Evolutionary conservation across 2,329 filamentous ascomycete species (phyloP).

Genomic region (Ascochyta koolunga): DNA sequence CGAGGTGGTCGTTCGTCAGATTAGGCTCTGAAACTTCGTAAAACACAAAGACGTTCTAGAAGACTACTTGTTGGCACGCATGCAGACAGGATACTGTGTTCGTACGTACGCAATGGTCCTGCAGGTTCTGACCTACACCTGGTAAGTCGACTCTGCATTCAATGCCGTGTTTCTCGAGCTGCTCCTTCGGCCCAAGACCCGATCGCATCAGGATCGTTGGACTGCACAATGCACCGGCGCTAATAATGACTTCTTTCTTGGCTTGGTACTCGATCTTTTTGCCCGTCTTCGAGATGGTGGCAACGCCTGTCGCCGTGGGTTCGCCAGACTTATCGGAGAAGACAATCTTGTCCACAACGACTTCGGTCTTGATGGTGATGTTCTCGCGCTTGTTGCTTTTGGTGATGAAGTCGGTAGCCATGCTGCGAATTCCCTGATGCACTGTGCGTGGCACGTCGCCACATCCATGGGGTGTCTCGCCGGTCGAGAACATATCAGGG

Average conservation of each 20-base stretch:
- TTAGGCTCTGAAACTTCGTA: slow-evolving; percentile 64
- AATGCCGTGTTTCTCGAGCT: slow-evolving; percentile 62
- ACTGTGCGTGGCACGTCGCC: slow-evolving; percentile 42
- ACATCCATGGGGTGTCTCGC: slow-evolving; percentile 41
- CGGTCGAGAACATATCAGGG: slow-evolving; percentile 64
- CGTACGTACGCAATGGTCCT: slow-evolving; percentile 64
- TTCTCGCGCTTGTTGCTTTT: slow-evolving; percentile 49
- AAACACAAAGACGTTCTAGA: slow-evolving; percentile 59
- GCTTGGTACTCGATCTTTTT: slow-evolving; percentile 43
- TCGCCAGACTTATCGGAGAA: slow-evolving; percentile 46
- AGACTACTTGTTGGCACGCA: slow-evolving; percentile 48
- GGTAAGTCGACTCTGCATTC: slow-evolving; percentile 60
- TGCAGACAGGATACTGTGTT: slow-evolving; percentile 51
- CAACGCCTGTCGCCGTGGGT: slow-evolving; percentile 55
- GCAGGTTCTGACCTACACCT: slow-evolving; percentile 68
- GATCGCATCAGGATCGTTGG: slow-evolving; percentile 55
- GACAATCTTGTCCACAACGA: slow-evolving; percentile 53
- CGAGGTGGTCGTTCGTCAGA: slow-evolving; percentile 62
- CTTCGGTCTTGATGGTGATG: slow-evolving; percentile 42
- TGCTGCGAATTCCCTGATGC: slow-evolving; percentile 36
- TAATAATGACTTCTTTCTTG: slow-evolving; percentile 42
- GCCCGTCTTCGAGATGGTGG: slow-evolving; percentile 52
- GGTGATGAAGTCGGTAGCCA: slow-evolving; percentile 48
- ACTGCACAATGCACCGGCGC: slow-evolving; percentile 43
- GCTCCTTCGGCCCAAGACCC: slow-evolving; percentile 62